Conservation (phyloP, 352 stramenopile genomes). For the Phytophthora pseudosyringae region DNA sequence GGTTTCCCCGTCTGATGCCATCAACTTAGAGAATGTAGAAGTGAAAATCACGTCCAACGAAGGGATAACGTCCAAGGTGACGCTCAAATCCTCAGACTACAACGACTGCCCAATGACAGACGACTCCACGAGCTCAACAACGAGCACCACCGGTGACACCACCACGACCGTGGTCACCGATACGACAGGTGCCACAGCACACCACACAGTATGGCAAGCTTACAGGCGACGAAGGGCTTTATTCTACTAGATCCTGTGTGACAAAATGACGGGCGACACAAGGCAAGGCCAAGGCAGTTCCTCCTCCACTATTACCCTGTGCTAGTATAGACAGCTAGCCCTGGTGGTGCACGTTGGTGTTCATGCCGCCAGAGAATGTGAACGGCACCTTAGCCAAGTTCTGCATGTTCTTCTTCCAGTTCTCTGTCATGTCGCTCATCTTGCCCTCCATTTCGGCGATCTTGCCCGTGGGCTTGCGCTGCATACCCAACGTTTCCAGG, state of each 20-base stretch:
- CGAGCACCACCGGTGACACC: conserved; percentile 11
- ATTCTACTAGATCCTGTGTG: conserved; percentile 35
- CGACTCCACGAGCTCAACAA: conserved; percentile 28
- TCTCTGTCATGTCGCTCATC: conserved; percentile 89
- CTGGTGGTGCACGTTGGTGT: conserved; percentile 32
- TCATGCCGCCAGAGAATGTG: conserved; percentile 57
- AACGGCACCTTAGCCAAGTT: conserved; percentile 84
- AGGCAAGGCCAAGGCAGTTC: not conserved
- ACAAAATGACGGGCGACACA: too few relatives aligned
- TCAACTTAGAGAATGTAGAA: conserved; percentile 60
- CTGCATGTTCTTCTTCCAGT: conserved; percentile 88
- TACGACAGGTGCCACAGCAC: conserved; percentile 37
- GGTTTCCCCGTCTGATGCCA: conserved; percentile 33
- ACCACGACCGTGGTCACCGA: conserved; percentile 41
- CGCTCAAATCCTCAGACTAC: conserved; percentile 41
- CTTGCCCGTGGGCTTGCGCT: conserved; percentile 67
- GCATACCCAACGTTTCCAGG: conserved; percentile 71
- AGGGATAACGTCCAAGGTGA: conserved; percentile 90
- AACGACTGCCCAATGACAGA: conserved; percentile 49
- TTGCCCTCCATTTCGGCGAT: conserved; percentile 87
- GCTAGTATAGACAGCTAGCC: conserved; percentile 5
- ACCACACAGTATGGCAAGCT: conserved; percentile 47
- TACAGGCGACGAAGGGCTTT: conserved; percentile 39
- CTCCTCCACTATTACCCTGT: too few relatives aligned
- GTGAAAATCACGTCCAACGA: conserved; percentile 87